Conservation (phyloP, 495 filamentous ascomycete genomes). For the Xylaria palmicola region DNA sequence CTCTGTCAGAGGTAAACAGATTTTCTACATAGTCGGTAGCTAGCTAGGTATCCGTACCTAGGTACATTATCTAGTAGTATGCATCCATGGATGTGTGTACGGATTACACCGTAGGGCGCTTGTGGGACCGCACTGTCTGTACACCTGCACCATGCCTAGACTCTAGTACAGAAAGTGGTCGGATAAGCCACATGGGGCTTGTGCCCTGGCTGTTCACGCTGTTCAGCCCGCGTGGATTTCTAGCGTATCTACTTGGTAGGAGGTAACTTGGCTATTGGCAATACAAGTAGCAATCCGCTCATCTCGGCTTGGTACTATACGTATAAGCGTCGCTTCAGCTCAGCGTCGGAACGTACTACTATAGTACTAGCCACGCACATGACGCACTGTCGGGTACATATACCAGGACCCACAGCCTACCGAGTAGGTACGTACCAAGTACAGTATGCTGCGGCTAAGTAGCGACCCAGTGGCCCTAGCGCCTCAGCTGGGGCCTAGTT, state of each 20-base stretch:
- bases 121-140: too few relatives aligned
- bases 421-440: not conserved
- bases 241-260: too few relatives aligned
- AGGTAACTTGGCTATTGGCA: not conserved
- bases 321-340: too few relatives aligned
- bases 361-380: not conserved
- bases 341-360: too few relatives aligned
- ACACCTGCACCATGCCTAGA: too few relatives aligned
- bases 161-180: not conserved
- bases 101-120: too few relatives aligned
- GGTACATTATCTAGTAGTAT: not conserved
- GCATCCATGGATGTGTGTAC: not conserved
- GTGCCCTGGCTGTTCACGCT: not conserved
- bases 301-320: too few relatives aligned
- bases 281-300: too few relatives aligned
- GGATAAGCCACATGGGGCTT: not conserved
- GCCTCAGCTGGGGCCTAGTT: slow-evolving; percentile 7
- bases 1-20: not conserved
- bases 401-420: not conserved
- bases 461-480: slow-evolving; percentile 4
- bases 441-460: not conserved
- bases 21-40: not conserved
- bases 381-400: not conserved
- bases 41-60: not conserved
- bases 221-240: not conserved